Evolutionary conservation across 2,329 filamentous ascomycete genomes (phyloP).

Genomic region (Cercospora sp.): DNA sequence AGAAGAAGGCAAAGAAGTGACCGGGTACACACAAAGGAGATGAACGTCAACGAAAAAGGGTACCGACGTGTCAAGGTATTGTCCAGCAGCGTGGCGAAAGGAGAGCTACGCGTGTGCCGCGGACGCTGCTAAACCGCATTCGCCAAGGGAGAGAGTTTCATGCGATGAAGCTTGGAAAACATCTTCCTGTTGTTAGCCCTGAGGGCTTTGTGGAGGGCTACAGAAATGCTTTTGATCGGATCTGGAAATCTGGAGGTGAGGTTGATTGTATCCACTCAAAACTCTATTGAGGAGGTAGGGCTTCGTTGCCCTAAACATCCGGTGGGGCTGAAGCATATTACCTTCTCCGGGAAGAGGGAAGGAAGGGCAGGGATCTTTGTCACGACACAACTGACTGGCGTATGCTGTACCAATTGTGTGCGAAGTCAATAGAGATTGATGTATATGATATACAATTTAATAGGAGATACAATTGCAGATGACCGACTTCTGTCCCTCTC

Average conservation of each 20-base stretch:
- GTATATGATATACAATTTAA: background rate
- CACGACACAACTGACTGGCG: background rate
- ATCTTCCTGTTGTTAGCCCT: background rate
- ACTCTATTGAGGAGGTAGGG: background rate
- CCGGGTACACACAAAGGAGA: too few relatives aligned
- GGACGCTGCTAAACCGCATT: background rate
- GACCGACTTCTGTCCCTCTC: too few relatives aligned
- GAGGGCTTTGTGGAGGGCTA: background rate
- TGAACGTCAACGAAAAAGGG: background rate
- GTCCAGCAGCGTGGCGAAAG: too few relatives aligned
- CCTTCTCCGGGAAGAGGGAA: background rate
- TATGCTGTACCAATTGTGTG: background rate
- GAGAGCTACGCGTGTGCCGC: background rate
- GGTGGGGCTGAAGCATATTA: background rate
- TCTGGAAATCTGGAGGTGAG: background rate
- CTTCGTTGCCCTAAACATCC: background rate
- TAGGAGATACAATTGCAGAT: background rate
- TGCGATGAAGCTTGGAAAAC: too few relatives aligned
- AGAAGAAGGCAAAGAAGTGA: constrained; percentile 23
- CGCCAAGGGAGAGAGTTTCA: background rate
- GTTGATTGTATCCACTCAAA: background rate
- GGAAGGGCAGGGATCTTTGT: background rate
- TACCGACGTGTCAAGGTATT: too few relatives aligned
- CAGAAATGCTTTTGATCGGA: background rate
- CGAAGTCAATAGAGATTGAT: background rate